These are phyloP conservation scores for Macrocybe gigantea DNA, from an alignment of 768 basidiomycete species.

Conservation along the genomic window DNA sequence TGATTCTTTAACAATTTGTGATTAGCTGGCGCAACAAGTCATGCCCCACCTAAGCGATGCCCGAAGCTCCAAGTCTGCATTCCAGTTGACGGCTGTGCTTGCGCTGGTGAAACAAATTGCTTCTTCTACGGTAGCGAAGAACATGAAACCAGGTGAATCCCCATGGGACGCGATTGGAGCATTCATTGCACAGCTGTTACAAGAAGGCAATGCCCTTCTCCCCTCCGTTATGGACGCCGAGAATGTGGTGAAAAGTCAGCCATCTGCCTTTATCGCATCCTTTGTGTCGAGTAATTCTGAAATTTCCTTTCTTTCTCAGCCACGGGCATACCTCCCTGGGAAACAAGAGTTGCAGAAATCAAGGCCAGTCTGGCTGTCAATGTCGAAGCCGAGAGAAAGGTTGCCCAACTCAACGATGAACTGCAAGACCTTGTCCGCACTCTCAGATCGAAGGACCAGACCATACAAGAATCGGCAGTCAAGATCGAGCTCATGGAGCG, in stretches of 20 bases:
- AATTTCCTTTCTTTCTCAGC: conserved; percentile 34
- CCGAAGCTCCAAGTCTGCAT: conserved; percentile 68
- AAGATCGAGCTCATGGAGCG: conserved; percentile 96
- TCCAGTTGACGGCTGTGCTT: conserved; percentile 70
- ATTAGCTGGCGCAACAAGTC: conserved; percentile 82
- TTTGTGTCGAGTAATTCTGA: neutral
- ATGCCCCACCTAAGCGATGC: conserved; percentile 83
- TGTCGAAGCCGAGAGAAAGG: conserved; percentile 87
- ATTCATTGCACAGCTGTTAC: conserved; percentile 62
- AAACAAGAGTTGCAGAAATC: conserved; percentile 74
- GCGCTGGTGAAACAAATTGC: conserved; percentile 71
- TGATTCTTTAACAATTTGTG: neutral
- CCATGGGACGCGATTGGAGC: conserved; percentile 77
- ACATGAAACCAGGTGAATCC: conserved; percentile 55
- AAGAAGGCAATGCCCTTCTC: conserved; percentile 65
- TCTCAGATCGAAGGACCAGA: conserved; percentile 85
- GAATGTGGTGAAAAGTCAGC: conserved; percentile 72
- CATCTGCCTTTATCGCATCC: neutral
- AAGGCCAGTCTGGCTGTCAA: conserved; percentile 81
- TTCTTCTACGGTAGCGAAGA: conserved; percentile 61
- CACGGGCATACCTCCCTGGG: conserved; percentile 79
- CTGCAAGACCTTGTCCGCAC: conserved; percentile 81
- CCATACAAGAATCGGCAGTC: conserved; percentile 79
- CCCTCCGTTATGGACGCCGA: conserved; percentile 71
- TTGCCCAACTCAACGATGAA: conserved; percentile 82